Conservation (phyloP, 768 basidiomycete genomes). For the Dendrothele bispora region DNA sequence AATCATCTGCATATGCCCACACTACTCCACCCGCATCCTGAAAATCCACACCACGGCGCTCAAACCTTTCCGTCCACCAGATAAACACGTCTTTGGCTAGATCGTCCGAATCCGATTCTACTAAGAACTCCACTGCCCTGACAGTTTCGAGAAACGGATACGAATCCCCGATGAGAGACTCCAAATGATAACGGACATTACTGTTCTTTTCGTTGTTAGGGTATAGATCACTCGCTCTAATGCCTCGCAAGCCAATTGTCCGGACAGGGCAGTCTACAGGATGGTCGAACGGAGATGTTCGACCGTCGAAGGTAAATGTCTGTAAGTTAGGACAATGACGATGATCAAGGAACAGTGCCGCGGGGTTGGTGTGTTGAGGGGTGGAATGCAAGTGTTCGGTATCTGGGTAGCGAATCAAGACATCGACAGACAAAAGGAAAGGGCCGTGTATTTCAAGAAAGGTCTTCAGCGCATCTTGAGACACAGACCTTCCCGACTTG, state of each 20-base stretch:
- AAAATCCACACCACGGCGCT: slow-evolving; percentile 47
- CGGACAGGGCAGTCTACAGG: slow-evolving; percentile 37
- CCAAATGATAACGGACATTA: slow-evolving; percentile 37
- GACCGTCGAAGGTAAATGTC: slow-evolving; percentile 41
- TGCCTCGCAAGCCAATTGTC: slow-evolving; percentile 45
- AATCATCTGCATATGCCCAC: slow-evolving; percentile 47
- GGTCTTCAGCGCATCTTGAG: slow-evolving; percentile 23
- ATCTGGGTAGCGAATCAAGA: slow-evolving; percentile 35
- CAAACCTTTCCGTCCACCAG: slow-evolving; percentile 54
- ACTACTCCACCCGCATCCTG: slow-evolving; percentile 56
- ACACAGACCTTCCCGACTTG: slow-evolving; percentile 25
- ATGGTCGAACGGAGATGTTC: slow-evolving; percentile 29
- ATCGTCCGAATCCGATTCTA: slow-evolving; percentile 42
- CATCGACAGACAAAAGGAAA: slow-evolving; percentile 38
- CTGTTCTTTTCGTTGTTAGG: slow-evolving; percentile 34
- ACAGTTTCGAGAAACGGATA: slow-evolving; percentile 48
- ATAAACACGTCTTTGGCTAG: slow-evolving; percentile 50
- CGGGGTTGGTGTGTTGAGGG: slow-evolving; percentile 32
- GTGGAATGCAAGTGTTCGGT: slow-evolving; percentile 30
- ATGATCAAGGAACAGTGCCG: slow-evolving; percentile 41
- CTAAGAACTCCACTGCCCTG: slow-evolving; percentile 47
- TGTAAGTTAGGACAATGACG: slow-evolving; percentile 45
- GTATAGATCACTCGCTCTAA: slow-evolving; percentile 42
- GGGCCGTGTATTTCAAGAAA: slow-evolving; percentile 45
- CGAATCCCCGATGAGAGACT: slow-evolving; percentile 38